A percentile compares a stretch with the other conserved stretches of the same genome.
phyloP scores from a whole-genome alignment of 83 land plant genomes.

The Diphasiastrum complanatum region DNA sequence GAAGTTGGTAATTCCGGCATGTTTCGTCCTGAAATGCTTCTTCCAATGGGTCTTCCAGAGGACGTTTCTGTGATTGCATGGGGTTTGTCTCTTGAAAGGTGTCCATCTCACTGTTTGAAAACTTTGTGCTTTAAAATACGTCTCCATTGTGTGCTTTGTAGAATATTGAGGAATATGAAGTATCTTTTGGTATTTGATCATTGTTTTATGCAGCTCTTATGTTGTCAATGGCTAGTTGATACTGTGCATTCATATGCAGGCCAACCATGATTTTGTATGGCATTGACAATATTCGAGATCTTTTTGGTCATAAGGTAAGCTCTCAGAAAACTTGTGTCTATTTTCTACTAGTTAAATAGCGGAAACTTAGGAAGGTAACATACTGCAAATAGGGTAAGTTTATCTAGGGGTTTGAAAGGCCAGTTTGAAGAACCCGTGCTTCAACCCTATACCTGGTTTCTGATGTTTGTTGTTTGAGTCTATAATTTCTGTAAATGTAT shows the following conservation, averaged over 20 bases:
- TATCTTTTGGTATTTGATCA: background rate
- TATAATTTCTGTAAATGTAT: too few species aligned
- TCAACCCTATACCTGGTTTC: too few species aligned
- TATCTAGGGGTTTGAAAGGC: too few species aligned
- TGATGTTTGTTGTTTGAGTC: too few species aligned
- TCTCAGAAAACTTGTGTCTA: background rate
- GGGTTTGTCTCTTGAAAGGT: constrained; percentile 98
- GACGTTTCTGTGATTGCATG: constrained; percentile 94
- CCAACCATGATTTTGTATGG: constrained; percentile 94
- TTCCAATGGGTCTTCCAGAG: constrained; percentile 92
- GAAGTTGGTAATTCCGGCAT: constrained; percentile 98
- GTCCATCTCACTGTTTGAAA: too few species aligned
- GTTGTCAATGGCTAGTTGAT: background rate
- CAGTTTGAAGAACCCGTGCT: too few species aligned
- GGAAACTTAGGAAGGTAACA: too few species aligned
- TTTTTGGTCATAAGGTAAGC: constrained; percentile 90
- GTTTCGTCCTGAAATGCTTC: constrained; percentile 97
- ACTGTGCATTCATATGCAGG: constrained; percentile 33
- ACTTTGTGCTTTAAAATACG: too few species aligned
- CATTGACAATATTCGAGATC: constrained; percentile 85
- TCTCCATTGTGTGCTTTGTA: background rate
- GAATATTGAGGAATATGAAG: background rate
- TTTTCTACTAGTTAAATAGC: too few species aligned
- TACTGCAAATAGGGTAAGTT: too few species aligned
- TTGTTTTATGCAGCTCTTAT: background rate